Evolutionary conservation across 352 stramenopile species (phyloP).

Genomic region (Phytophthora idaei): DNA sequence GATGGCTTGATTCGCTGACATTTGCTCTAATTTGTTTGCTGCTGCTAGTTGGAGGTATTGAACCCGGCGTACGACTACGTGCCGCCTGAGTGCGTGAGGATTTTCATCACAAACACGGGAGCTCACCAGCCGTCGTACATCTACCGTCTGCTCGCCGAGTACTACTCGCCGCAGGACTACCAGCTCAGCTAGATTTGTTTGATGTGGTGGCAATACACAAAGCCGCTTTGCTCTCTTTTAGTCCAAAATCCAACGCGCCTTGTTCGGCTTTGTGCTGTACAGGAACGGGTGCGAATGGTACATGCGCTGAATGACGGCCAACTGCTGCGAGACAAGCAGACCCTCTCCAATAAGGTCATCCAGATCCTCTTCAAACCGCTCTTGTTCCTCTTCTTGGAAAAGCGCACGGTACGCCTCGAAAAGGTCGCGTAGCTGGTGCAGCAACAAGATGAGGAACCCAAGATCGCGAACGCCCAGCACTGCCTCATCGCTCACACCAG

Average conservation of each 20-base stretch:
- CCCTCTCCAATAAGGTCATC: slow-evolving; percentile 82
- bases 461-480: slow-evolving; percentile 71
- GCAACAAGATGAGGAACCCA: slow-evolving; percentile 71
- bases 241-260: slow-evolving; percentile 60
- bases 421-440: slow-evolving; percentile 79
- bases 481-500: slow-evolving; percentile 26
- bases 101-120: slow-evolving; percentile 99
- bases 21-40: slow-evolving; percentile 4
- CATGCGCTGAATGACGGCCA: slow-evolving; percentile 89
- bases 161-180: slow-evolving; percentile 98
- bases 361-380: slow-evolving; percentile 85
- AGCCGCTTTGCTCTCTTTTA: slow-evolving; percentile 29
- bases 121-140: slow-evolving; percentile 99
- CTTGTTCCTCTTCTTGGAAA: slow-evolving; percentile 80
- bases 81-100: slow-evolving; percentile 95
- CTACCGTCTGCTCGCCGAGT: slow-evolving; percentile 98
- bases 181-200: slow-evolving; percentile 67
- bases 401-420: slow-evolving; percentile 74
- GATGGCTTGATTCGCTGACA: slow-evolving; percentile 17
- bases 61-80: slow-evolving; percentile 99
- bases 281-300: slow-evolving; percentile 86
- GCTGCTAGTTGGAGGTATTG: slow-evolving; percentile 91
- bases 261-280: slow-evolving; percentile 55
- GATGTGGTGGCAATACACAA: slow-evolving; percentile 25
- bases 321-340: slow-evolving; percentile 76